Percentiles rank a stretch among this genome's conserved stretches.
Conservation (phyloP, 192 early-diverging fungal species). For the Allomyces arbusculus region DNA sequence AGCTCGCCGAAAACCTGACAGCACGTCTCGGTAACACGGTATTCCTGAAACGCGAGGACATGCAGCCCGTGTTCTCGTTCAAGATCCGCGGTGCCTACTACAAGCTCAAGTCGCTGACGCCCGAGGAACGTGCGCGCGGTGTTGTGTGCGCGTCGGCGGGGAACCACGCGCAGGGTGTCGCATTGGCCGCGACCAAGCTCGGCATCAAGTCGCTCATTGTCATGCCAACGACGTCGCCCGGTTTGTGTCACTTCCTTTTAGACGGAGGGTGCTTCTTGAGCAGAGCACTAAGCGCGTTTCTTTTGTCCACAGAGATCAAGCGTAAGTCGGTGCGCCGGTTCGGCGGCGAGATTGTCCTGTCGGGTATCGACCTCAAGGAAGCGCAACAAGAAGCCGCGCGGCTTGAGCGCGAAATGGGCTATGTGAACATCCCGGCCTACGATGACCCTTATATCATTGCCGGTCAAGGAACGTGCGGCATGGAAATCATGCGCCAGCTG, state of each 20-base stretch:
- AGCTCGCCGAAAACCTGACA: constrained; percentile 63
- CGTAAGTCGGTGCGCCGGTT: constrained; percentile 75
- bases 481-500: constrained; percentile 60
- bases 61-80: constrained; percentile 94
- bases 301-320: constrained; percentile 29
- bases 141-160: constrained; percentile 94
- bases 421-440: constrained; percentile 88
- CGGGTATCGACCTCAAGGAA: constrained; percentile 86
- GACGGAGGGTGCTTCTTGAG: too few species aligned
- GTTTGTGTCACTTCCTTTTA: neutral
- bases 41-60: constrained; percentile 84
- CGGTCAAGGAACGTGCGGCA: constrained; percentile 91
- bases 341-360: constrained; percentile 73
- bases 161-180: constrained; percentile 94
- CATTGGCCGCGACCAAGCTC: constrained; percentile 73
- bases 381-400: constrained; percentile 70
- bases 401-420: constrained; percentile 41
- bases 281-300: too few species aligned
- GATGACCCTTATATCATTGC: constrained; percentile 97
- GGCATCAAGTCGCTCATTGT: constrained; percentile 79
- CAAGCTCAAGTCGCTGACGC: constrained; percentile 58
- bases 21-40: constrained; percentile 43
- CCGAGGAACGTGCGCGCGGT: constrained; percentile 56
- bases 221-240: constrained; percentile 50
- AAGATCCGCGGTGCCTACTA: constrained; percentile 97